Percentiles rank a stretch among this genome's conserved stretches.
Conservation (phyloP, 2,329 filamentous ascomycete genomes). For the Arthrinium puccinioides region DNA sequence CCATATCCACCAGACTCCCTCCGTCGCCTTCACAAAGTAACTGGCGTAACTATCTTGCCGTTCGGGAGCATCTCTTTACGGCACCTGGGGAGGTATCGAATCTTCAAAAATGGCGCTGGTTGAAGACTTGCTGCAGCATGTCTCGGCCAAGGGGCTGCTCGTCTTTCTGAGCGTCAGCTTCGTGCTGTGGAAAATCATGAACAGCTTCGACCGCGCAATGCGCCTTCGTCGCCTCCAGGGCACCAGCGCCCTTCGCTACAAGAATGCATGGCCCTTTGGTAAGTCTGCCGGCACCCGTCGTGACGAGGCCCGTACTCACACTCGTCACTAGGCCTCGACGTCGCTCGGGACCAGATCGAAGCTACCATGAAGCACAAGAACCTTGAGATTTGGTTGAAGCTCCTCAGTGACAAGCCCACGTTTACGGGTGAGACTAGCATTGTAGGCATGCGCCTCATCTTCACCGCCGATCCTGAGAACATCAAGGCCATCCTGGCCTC, state of each 20-base stretch:
- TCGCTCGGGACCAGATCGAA: constrained; percentile 50
- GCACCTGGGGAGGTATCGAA: background rate
- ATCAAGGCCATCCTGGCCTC: constrained; percentile 86
- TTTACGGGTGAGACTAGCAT: constrained; percentile 56
- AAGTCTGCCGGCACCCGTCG: constrained; percentile 10
- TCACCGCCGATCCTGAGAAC: constrained; percentile 81
- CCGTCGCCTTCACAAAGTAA: no score
- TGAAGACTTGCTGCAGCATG: constrained; percentile 35
- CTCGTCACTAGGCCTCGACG: constrained; percentile 49
- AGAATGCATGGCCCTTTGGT: constrained; percentile 38
- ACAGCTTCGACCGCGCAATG: constrained; percentile 31
- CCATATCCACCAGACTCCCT: no score
- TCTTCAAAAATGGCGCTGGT: constrained; percentile 45
- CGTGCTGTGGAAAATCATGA: constrained; percentile 27
- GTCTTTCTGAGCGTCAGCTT: constrained; percentile 29
- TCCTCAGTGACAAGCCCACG: constrained; percentile 35
- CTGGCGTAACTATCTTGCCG: no score
- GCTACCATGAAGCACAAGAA: constrained; percentile 47
- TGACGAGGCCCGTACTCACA: background rate
- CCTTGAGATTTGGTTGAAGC: constrained; percentile 51
- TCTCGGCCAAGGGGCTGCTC: constrained; percentile 33
- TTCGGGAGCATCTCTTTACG: no score
- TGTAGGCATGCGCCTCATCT: constrained; percentile 52
- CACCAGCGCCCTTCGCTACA: constrained; percentile 29
- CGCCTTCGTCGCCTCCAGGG: constrained; percentile 38